Evolutionary conservation across 768 basidiomycete genomes (phyloP).

Genomic region (Lyophyllum semitale): DNA sequence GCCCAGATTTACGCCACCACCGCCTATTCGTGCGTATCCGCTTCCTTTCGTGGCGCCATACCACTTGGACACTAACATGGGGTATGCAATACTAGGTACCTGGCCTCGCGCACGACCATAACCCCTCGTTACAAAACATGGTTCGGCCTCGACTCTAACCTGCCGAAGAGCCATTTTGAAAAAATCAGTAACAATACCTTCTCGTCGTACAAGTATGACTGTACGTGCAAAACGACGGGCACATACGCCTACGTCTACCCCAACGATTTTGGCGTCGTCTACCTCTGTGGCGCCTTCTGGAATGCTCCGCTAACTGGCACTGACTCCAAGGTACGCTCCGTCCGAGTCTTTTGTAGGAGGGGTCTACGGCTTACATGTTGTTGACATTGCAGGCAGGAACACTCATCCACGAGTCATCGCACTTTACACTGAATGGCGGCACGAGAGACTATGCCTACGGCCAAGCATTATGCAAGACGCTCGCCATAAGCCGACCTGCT

Average conservation of each 20-base stretch:
- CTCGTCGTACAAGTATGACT: conserved; percentile 36
- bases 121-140: conserved; percentile 48
- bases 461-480: conserved; percentile 37
- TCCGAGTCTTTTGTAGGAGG: neutral
- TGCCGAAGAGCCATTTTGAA: conserved; percentile 39
- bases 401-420: conserved; percentile 44
- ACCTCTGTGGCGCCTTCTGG: conserved; percentile 55
- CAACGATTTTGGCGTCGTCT: conserved; percentile 36
- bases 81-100: conserved; percentile 25
- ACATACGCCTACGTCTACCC: conserved; percentile 41
- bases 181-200: conserved; percentile 34
- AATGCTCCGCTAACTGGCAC: conserved; percentile 45
- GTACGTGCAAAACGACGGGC: conserved; percentile 35
- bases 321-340: conserved; percentile 39
- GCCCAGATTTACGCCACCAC: conserved; percentile 40
- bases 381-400: conserved; percentile 27
- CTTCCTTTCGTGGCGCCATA: neutral
- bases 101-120: conserved; percentile 32
- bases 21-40: conserved; percentile 31
- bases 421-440: conserved; percentile 44
- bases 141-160: conserved; percentile 50
- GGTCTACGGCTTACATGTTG: neutral
- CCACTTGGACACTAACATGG: neutral
- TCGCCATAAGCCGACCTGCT: conserved; percentile 38
- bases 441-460: conserved; percentile 51